phyloP scores from a whole-genome alignment of 2,329 filamentous ascomycete genomes.

The Microcyclosporella mali region DNA sequence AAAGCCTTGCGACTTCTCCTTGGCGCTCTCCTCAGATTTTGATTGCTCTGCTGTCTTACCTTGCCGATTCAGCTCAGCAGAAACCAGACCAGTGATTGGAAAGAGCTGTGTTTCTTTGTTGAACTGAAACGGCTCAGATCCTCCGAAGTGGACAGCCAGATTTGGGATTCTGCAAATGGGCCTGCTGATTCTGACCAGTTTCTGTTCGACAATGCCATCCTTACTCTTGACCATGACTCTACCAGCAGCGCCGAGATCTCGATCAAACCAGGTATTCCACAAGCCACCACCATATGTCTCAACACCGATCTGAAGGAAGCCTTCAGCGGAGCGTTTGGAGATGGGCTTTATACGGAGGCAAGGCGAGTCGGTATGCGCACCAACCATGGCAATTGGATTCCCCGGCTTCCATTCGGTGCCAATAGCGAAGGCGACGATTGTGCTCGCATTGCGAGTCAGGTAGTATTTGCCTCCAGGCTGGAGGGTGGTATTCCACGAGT shows the following conservation, averaged over 20 bases:
- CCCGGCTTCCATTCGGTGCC: constrained; percentile 86
- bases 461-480: constrained; percentile 91
- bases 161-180: constrained; percentile 90
- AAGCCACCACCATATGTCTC: constrained; percentile 96
- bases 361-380: constrained; percentile 92
- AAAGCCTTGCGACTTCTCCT: constrained; percentile 46
- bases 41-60: constrained; percentile 48
- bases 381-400: constrained; percentile 85
- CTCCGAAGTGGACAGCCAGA: constrained; percentile 87
- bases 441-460: constrained; percentile 86
- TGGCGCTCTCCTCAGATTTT: constrained; percentile 38
- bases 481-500: constrained; percentile 75
- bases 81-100: constrained; percentile 81
- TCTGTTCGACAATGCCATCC: constrained; percentile 70
- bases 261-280: constrained; percentile 98
- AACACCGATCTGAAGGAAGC: constrained; percentile 89
- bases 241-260: constrained; percentile 85
- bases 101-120: constrained; percentile 97
- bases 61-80: constrained; percentile 78
- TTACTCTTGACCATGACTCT: constrained; percentile 69
- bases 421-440: constrained; percentile 86
- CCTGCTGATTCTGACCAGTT: constrained; percentile 81
- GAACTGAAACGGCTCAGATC: constrained; percentile 77
- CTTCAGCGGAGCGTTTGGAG: constrained; percentile 77
- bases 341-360: constrained; percentile 90